Base-by-base conservation (phyloP, 1,139 yeast genomes). In the Taphrina sp. region DNA sequence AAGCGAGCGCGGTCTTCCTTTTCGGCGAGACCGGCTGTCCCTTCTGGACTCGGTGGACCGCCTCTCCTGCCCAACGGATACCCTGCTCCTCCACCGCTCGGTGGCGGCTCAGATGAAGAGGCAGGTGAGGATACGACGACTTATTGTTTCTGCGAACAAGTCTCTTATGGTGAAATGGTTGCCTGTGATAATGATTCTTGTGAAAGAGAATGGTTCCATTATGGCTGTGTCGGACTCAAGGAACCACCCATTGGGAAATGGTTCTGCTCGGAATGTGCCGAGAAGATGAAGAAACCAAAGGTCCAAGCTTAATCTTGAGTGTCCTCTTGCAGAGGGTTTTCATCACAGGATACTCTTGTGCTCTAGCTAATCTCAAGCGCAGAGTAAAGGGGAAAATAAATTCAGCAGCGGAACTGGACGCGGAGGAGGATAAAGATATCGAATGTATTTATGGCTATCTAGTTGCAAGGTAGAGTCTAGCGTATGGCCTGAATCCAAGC, bases 151-250 rank as follows among this genome's bases (percentile, higher is more conserved):
- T 88, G 96, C 67, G 87, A 85, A 64, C 80, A 87, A 61, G 89
- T 85, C 0, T 85, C 95, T 1, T 85, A 83, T 71, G 95, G 95
- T 10, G 87, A 86, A 62, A 88, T 88, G 95, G 82, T 88, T 69
- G 95, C 95, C 0, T 88, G 96, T 69, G 96, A 88, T 67, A 85
- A 85, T 64, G 81, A 80, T 17, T 82, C 82, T 62, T 88, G 95
- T 72, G 79, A 82, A 61, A 82, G 75, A 64, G 95, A 87, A 67
- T 88, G 96, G 96, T 88, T 87, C 68, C 85, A 81, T 65, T 79
- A 78, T 63, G 78, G 73, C 34, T 88, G 96, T 73, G 95, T 88
- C 51, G 95, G 95, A 1, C 76, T 88, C 28, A 67, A 65, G 44
- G 72, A 69, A 49, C 74, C 74, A 2, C 74, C 74, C 5, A 61